Base-by-base conservation (phyloP, 441 rosid species). In the Erodium texanum region DNA sequence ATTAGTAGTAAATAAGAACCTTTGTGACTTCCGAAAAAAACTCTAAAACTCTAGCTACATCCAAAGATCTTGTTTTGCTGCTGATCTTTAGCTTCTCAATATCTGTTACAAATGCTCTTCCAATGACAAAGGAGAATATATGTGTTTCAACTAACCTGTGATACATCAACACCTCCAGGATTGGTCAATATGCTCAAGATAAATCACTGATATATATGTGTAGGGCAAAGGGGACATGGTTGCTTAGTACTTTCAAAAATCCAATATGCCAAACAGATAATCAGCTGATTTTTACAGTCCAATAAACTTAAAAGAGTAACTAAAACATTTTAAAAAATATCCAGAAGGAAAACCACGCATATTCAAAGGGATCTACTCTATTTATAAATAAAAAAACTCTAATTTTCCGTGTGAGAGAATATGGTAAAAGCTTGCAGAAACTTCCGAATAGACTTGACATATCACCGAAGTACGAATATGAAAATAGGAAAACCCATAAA, bases 121-220 rank as follows among this genome's bases (percentile, higher is more conserved):
- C 99, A 79, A 95, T 90, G 76, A 92, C 99, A 82, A 95, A 95
- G 62, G 91, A 92, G 88, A 95, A 95, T 76, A 95, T 85, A 67
- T 95, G 99, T 75, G 98, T 92, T 86, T 95, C 99, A 75, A 92
- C 99, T 87, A 95, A 83, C 97, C 99, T 95, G 96, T 71, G 71
- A 74, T 81, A 50, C 71, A 68, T 52, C 58, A 52, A 52, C 58
- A 52, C 19, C n/a, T 52, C 16, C 58, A 52, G 58, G 58, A 16
- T 52, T 16, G 58, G 58, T 52, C 16, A 52, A 52, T 52, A 16
- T 16, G 58, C 58, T 52, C 58, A 52, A 52, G 22, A 52, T 52
- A 52, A 52, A 7, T 15, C n/a, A 52, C 58, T 52, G 16, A 20
- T 20, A 52, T 15, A 52, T 52, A 52, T 15, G 6, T 52, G 4